A percentile compares a stretch with the other conserved stretches of the same genome.
Conservation (phyloP, 2,329 filamentous ascomycete species). For the Paecilomyces formosus region DNA sequence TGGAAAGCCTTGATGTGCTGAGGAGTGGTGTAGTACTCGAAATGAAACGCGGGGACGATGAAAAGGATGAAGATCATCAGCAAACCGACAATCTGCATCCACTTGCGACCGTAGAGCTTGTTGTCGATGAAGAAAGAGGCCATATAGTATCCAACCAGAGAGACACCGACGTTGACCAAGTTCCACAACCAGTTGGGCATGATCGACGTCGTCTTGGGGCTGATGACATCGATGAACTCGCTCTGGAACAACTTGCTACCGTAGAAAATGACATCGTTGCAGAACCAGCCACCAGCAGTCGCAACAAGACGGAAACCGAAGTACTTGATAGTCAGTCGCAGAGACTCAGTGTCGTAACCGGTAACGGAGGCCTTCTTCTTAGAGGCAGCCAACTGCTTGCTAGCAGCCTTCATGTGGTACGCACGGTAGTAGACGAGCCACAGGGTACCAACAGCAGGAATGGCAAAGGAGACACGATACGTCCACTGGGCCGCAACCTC, state of each 20-base stretch:
- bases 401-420: conserved; percentile 87
- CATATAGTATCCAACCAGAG: conserved; percentile 79
- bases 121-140: conserved; percentile 87
- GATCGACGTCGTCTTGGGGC: conserved; percentile 60
- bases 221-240: conserved; percentile 80
- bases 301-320: conserved; percentile 83
- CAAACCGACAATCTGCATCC: conserved; percentile 94
- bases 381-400: conserved; percentile 69
- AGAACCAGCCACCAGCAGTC: conserved; percentile 85
- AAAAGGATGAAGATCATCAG: conserved; percentile 90
- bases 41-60: conserved; percentile 82
- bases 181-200: conserved; percentile 91
- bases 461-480: conserved; percentile 85
- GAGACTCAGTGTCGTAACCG: conserved; percentile 81
- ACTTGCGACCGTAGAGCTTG: conserved; percentile 92
- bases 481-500: conserved; percentile 74
- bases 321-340: conserved; percentile 69
- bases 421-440: conserved; percentile 96
- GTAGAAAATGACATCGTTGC: conserved; percentile 98
- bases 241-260: conserved; percentile 97
- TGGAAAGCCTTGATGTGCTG: conserved; percentile 81
- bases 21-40: conserved; percentile 67
- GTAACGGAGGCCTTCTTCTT: conserved; percentile 86
- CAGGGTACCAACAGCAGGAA: conserved; percentile 81
- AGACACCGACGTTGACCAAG: conserved; percentile 81